These are phyloP conservation scores for Rhodomyrtus tomentosa DNA, from an alignment of 345 rosid genomes.

Conservation along the genomic window DNA sequence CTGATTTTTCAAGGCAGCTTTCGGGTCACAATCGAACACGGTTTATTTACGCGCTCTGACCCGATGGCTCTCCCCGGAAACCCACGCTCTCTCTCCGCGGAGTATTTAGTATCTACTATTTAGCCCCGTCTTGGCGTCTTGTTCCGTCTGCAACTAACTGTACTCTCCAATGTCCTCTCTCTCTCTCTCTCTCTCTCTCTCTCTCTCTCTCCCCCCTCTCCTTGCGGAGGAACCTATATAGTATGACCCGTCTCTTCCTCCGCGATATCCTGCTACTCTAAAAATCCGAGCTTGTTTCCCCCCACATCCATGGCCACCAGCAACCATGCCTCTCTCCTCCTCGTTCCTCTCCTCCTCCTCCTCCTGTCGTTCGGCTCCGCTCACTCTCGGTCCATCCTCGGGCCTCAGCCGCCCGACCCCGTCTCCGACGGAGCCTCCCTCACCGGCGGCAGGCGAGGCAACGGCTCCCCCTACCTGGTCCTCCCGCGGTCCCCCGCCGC, in stretches of 20 bases:
- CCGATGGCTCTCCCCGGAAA: accelerated
- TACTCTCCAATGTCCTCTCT: background rate
- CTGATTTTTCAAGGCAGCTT: accelerated
- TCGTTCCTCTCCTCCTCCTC: constrained; percentile 2
- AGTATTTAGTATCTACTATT: accelerated
- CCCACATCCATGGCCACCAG: background rate
- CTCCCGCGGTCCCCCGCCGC: background rate
- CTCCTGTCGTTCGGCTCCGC: constrained; percentile 9
- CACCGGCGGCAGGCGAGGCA: background rate
- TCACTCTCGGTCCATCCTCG: constrained; percentile 23
- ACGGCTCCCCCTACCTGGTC: background rate
- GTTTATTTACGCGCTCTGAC: background rate
- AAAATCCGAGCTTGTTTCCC: background rate
- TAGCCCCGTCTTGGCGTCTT: too few species aligned
- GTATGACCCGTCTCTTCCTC: accelerated
- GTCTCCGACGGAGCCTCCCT: constrained; percentile 43
- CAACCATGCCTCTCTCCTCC: constrained; percentile 6
- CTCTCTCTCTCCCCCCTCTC: background rate
- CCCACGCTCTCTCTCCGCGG: background rate
- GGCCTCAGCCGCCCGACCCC: constrained; percentile 12
- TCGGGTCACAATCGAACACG: accelerated
- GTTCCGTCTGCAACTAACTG: background rate
- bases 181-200: background rate
- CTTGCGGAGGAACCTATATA: background rate
- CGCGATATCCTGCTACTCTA: background rate